Evolutionary conservation across 805 yeast genomes (phyloP), one percentile per base, ranked within the genome.

Genomic region (Candida xiaguanensis): DNA sequence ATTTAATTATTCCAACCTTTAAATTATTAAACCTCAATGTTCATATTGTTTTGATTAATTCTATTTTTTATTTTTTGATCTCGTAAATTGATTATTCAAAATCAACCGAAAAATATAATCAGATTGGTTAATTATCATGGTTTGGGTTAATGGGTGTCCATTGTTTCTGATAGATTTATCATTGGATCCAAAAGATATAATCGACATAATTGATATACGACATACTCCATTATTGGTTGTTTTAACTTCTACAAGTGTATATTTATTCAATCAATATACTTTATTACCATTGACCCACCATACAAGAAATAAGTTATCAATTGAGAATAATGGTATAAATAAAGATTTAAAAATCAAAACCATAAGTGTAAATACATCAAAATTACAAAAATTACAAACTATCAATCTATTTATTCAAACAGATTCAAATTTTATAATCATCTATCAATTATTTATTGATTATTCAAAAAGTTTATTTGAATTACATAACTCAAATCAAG

Each of bases 281-380:
- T 46, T 61, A 8, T 43, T 66, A 6, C 78, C 80, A 1, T 56
- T 78, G 4, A 70, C 74, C 8, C 65, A 67, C 2, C 78, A 76
- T 47, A 56, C 63, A 5, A 55, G 85, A 39, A 57, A 73, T 0
- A 49, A 50, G 16, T 60, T 62, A 15, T 73, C 80, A 3, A 42
- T 78, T 12, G 58, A 62, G 18, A 57, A 58, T 15, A 72, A 70
- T 56, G 85, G 85, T 1, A 41, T 48, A 7, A 78, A 79, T 52
- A 33, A 49, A 18, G 50, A 57, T 17, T 51, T 77, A 7, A 54
- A 70, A 25, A 60, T 74, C 1, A 70, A 72, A 23, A 52, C 58
- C 27, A 47, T 58, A 13, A 53, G 62, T 5, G 59, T 59, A 11
- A 66, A 72, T 39, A 63, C 73, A 11, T 57, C 61, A 31, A 55